phyloP scores from a whole-genome alignment of 768 basidiomycete species.

The Suillus weaverae region DNA sequence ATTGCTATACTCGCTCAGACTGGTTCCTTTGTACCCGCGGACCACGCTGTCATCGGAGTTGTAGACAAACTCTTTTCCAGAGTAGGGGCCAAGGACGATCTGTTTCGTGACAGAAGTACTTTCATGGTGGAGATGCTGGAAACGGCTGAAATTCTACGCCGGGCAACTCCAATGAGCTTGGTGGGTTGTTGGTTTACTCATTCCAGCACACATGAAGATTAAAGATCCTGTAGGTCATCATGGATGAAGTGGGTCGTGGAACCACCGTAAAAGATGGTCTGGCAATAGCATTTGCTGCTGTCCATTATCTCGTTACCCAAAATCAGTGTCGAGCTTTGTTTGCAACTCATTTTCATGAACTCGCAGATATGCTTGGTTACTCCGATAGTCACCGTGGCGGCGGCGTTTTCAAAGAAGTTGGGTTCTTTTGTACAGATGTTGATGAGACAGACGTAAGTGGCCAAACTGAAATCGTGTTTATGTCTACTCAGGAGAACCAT shows the following conservation, averaged over 20 bases:
- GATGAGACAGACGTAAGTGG: constrained; percentile 69
- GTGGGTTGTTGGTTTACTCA: constrained; percentile 42
- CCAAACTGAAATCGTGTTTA: neutral
- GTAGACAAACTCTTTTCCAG: constrained; percentile 93
- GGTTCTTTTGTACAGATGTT: constrained; percentile 89
- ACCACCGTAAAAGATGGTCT: constrained; percentile 91
- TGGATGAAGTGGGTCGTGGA: constrained; percentile 99
- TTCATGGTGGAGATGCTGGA: constrained; percentile 99
- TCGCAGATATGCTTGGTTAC: constrained; percentile 81
- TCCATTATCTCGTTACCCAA: constrained; percentile 73
- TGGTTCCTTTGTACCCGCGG: constrained; percentile 93
- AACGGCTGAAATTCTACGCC: constrained; percentile 84
- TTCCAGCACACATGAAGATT: neutral
- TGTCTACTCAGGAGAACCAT: neutral
- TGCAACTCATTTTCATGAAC: constrained; percentile 98
- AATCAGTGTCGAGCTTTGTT: constrained; percentile 86
- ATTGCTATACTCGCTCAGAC: constrained; percentile 89
- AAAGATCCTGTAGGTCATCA: constrained; percentile 70
- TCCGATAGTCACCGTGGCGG: constrained; percentile 38
- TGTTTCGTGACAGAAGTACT: constrained; percentile 90
- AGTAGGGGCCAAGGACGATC: constrained; percentile 91
- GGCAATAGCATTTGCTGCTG: constrained; percentile 89
- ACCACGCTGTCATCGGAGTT: constrained; percentile 74
- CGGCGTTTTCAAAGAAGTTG: constrained; percentile 58
- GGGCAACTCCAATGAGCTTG: constrained; percentile 81